These are phyloP conservation scores for Quercus gilva DNA, from an alignment of 306 rosid genomes.

Conservation along the genomic window DNA sequence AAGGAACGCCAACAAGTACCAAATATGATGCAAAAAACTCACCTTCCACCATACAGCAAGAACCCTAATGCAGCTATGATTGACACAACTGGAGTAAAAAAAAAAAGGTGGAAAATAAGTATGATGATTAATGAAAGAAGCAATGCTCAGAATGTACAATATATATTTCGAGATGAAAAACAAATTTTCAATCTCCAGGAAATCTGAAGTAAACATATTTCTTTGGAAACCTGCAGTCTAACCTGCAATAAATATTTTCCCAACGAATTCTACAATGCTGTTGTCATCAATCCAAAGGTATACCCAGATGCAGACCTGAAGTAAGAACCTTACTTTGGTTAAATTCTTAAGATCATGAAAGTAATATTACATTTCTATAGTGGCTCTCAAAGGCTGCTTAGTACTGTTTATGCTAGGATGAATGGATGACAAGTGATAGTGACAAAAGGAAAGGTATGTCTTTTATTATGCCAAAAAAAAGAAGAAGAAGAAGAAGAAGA, in stretches of 20 bases:
- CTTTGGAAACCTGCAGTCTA: constrained; percentile 22
- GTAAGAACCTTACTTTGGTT: constrained; percentile 21
- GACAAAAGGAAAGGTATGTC: neutral
- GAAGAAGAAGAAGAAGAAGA: too few relatives aligned
- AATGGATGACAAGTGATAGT: constrained; percentile 14
- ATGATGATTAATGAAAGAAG: constrained; percentile 5
- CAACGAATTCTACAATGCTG: constrained; percentile 53
- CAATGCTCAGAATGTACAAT: neutral
- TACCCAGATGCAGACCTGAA: constrained; percentile 85
- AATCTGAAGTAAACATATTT: too few relatives aligned
- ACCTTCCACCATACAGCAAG: constrained; percentile 97
- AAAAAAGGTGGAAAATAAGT: neutral
- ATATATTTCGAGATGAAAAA: constrained; percentile 10
- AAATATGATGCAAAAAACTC: constrained; percentile 33
- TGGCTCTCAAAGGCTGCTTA: neutral
- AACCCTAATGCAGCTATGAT: constrained; percentile 89
- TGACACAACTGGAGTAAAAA: constrained; percentile 60
- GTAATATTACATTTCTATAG: neutral
- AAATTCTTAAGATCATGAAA: constrained; percentile 14
- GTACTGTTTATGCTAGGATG: constrained; percentile 1
- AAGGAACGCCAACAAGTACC: constrained; percentile 13
- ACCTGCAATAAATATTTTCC: constrained; percentile 92
- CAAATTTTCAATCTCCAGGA: constrained; percentile 14
- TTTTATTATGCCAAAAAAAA: neutral
- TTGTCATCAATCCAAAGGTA: constrained; percentile 74